phyloP scores from a whole-genome alignment of 371 early-diverging fungal genomes.

The Apophysomyces elegans region DNA sequence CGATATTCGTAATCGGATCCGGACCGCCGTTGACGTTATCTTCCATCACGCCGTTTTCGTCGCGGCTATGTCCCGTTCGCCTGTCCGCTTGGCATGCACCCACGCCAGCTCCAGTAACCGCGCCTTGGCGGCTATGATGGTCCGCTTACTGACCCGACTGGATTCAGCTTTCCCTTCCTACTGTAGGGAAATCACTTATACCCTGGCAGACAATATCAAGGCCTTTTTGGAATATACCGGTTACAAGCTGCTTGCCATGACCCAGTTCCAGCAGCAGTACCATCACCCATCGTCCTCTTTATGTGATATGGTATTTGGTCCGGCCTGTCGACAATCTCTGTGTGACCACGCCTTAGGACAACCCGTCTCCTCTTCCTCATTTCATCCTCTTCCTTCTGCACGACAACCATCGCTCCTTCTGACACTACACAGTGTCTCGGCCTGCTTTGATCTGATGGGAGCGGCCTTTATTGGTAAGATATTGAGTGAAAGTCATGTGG shows the following conservation, averaged over 20 bases:
- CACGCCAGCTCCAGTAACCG: slow-evolving; percentile 30
- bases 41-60: slow-evolving; percentile 56
- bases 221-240: slow-evolving; percentile 55
- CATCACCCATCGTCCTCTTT: background rate
- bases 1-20: slow-evolving; percentile 50
- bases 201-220: slow-evolving; percentile 51
- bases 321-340: slow-evolving; percentile 13
- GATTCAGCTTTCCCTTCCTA: slow-evolving; percentile 46
- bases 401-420: slow-evolving; percentile 13
- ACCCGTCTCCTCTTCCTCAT: background rate
- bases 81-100: slow-evolving; percentile 23
- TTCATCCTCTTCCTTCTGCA: slow-evolving; percentile 12
- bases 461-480: slow-evolving; percentile 46
- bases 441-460: slow-evolving; percentile 51
- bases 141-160: slow-evolving; percentile 38
- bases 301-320: slow-evolving; percentile 15
- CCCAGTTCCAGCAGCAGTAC: slow-evolving; percentile 9
- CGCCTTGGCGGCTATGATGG: slow-evolving; percentile 42
- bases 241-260: slow-evolving; percentile 35
- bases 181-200: slow-evolving; percentile 50
- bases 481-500: slow-evolving; percentile 43
- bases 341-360: slow-evolving; percentile 8
- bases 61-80: slow-evolving; percentile 34
- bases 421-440: slow-evolving; percentile 42
- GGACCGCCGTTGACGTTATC: slow-evolving; percentile 46